phyloP scores from a whole-genome alignment of 2,329 filamentous ascomycete genomes.

The Trichoderma atroviride region DNA sequence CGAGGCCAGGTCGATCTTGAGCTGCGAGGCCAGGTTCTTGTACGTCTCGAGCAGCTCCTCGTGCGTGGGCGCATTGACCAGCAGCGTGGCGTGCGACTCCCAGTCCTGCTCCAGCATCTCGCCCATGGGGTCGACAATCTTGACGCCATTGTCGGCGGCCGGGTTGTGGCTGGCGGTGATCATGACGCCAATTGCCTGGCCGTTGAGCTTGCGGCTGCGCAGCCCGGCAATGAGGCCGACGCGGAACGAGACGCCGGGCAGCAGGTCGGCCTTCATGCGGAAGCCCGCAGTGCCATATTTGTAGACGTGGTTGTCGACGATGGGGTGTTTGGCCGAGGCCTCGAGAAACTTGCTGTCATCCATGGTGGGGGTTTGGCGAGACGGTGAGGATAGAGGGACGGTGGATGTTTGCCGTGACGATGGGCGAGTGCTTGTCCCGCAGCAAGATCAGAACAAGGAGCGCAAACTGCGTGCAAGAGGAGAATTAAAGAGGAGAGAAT shows the following conservation, averaged over 20 bases:
- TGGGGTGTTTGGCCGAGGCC: constrained; percentile 65
- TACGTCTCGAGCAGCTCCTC: constrained; percentile 76
- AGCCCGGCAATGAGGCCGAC: constrained; percentile 88
- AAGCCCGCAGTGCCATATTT: constrained; percentile 70
- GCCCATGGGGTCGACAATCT: constrained; percentile 95
- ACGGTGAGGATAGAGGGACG: background rate
- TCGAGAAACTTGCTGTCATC: constrained; percentile 57
- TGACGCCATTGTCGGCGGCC: constrained; percentile 86
- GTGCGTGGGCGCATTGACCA: constrained; percentile 82
- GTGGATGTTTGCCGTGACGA: background rate
- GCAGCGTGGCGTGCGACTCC: constrained; percentile 84
- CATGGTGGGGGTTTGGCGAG: constrained; percentile 43
- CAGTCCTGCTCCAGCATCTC: constrained; percentile 97
- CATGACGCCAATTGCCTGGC: constrained; percentile 95
- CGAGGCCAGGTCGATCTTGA: constrained; percentile 72
- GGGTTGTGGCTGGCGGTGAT: constrained; percentile 94
- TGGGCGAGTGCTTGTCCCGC: background rate
- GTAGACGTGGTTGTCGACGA: constrained; percentile 58
- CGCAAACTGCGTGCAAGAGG: background rate
- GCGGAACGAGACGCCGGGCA: constrained; percentile 90
- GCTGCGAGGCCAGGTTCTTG: constrained; percentile 70
- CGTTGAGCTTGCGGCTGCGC: constrained; percentile 84
- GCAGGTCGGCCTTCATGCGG: constrained; percentile 73
- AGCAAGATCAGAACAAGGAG: background rate
- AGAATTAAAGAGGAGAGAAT: background rate